Evolutionary conservation across 495 filamentous ascomycete species (phyloP), one percentile per base, ranked within the genome.

Genomic region (Penicillium cosmopolitanum): DNA sequence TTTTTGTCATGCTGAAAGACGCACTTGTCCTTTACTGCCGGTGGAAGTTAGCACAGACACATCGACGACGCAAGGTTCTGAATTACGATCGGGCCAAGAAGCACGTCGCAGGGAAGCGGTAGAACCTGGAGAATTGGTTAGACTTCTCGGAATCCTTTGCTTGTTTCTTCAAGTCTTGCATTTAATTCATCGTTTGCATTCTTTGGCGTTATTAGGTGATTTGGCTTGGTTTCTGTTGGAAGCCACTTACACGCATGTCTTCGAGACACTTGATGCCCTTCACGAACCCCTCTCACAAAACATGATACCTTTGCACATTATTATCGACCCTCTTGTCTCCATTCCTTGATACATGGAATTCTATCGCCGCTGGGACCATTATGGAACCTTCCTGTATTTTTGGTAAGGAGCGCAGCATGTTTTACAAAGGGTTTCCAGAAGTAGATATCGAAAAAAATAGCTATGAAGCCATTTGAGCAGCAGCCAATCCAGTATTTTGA

Each of bases 1-100:
- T 91, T 46, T 93, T 90, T 62, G 86, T 93, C 47, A 83, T 93
- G 19, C 67, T 93, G 7, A 90, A 88, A 64, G 91, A 96, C 70
- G 87, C 84, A 5, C 74, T 93, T 53, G 75, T 86, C 61, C 77
- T 95, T 7, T 95, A 92, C 69, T 85, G 85, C 50, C 85, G 89
- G 63, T 93, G 89, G 78, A 84, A 84, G 66, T 74, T 85, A 62
- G 91, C 89, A 35, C 83, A 88, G 72, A 85, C 85, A 53, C 86
- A 89, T 74, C 75, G 81, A 51, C 79, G 83, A 47, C 77, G 91
- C 69, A 84, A 79, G 69, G 81, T 96, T 28, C 64, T 87, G 67
- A 88, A 93, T 66, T 90, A 86, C 61, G 79, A 86, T 47, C 70
- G 73, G 42, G 42, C 66, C 19, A 82, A 77, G 63, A 76, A 74